Percentiles rank a stretch among this genome's conserved stretches.
phyloP scores from a whole-genome alignment of 2,329 filamentous ascomycete genomes.

The Lasiodiplodia theobromae region DNA sequence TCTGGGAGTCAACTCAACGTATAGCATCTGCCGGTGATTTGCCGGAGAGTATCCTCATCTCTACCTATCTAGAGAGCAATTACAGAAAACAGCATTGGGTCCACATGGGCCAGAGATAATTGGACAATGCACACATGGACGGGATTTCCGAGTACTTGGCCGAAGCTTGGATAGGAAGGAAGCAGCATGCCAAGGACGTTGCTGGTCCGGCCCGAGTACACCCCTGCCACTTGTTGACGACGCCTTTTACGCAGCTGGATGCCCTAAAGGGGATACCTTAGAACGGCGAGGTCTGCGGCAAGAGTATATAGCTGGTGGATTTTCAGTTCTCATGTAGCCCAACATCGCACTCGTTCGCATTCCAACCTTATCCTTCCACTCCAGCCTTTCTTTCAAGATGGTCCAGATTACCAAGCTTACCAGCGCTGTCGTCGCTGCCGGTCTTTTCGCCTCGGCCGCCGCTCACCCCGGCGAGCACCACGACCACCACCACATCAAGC shows the following conservation, averaged over 20 bases:
- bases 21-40: background rate
- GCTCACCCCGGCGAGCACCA: constrained; percentile 47
- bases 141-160: background rate
- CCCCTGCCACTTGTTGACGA: constrained; percentile 25
- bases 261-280: background rate
- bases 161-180: constrained; percentile 11
- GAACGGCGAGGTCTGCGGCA: too few species aligned
- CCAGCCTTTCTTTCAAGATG: constrained; percentile 31
- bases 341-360: background rate
- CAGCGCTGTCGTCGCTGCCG: constrained; percentile 34
- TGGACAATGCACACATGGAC: background rate
- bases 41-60: background rate
- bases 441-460: constrained; percentile 33
- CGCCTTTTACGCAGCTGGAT: constrained; percentile 8
- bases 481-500: constrained; percentile 40
- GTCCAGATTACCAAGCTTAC: constrained; percentile 36
- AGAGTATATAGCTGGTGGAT: background rate
- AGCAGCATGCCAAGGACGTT: background rate
- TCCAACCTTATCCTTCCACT: background rate
- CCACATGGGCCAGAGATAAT: background rate
- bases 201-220: background rate
- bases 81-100: background rate
- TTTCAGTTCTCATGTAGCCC: background rate
- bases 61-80: background rate
- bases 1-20: background rate